Base-by-base conservation (phyloP, 176 grass and related monocot species). In the Triticum timopheevii region DNA sequence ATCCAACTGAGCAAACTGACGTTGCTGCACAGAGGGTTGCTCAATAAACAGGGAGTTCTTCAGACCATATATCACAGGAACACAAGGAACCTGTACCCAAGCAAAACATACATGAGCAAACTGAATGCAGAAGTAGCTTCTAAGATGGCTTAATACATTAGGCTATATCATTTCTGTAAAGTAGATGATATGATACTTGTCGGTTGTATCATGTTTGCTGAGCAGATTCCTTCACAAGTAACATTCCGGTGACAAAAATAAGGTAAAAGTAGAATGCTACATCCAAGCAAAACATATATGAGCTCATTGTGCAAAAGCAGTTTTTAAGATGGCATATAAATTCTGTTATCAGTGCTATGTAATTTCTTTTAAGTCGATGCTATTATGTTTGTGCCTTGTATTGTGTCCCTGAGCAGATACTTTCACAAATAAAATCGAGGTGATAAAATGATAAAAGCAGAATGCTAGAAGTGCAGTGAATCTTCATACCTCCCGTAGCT, bases 61-160 rank as follows among this genome's bases (percentile, higher is more conserved):
- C 72, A 75, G 72, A 28, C 72, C 72, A 27, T 75, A 75, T 75
- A 75, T 75, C 72, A 75, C 72, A 75, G 72, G 72, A 75, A 75
- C 72, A 75, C 72, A 24, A 5, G 72, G 72, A 30, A 75, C 13
- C 72, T 75, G 28, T 7, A 75, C 49, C 42, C 42, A 15, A 75
- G 42, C 7, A 73, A 28, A 28, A 28, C 27, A 75, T 5, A 49
- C 27, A 49, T 50, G 27, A 75, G 42, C 42, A 75, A 42, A 75
- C 47, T 75, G 23, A 54, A 5, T 50, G 39, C 42, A 75, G 72
- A 44, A 36, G 17, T 36, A 54, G 50, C 50, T 69, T 10, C 35
- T 8, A 44, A 75, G 13, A 75, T 75, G 72, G 23, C 27, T 75
- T 15, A 28, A 49, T 30, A 50, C 24, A 75, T 30, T 74, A 6